Conservation (phyloP, 768 basidiomycete species). For the Kwoniella sp. region DNA sequence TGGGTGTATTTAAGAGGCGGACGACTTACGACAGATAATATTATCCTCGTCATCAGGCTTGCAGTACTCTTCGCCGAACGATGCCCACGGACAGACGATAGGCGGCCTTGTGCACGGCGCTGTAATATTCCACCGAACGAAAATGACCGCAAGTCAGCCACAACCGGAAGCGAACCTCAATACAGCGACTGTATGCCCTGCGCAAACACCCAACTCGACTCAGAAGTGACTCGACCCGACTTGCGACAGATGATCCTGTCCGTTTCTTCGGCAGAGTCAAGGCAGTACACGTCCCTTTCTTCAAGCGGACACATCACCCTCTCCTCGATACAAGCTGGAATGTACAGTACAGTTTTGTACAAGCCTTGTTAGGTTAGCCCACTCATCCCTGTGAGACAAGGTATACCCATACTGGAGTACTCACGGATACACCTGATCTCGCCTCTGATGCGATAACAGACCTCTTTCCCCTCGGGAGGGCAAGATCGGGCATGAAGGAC, state of each 20-base stretch:
- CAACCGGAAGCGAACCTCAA: no score
- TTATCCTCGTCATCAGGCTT: background rate
- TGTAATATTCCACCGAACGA: background rate
- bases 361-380: background rate
- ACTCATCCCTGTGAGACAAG: background rate
- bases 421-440: conserved; percentile 6
- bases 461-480: conserved; percentile 5
- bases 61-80: background rate
- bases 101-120: background rate
- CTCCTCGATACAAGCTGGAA: conserved; percentile 9
- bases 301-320: conserved; percentile 1
- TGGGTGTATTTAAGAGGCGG: no score
- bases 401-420: background rate
- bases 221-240: no score
- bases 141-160: no score
- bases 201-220: no score
- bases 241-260: background rate
- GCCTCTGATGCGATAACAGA: conserved; percentile 3
- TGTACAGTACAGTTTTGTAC: background rate
- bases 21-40: conserved; percentile 3
- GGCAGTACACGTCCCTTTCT: conserved; percentile 2
- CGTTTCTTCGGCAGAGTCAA: background rate
- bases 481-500: conserved; percentile 1
- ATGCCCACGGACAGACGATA: background rate
- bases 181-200: no score